A percentile compares a stretch with the other conserved stretches of the same genome.
Conservation (phyloP, 148 eudicot species). For the Simmondsia chinensis region DNA sequence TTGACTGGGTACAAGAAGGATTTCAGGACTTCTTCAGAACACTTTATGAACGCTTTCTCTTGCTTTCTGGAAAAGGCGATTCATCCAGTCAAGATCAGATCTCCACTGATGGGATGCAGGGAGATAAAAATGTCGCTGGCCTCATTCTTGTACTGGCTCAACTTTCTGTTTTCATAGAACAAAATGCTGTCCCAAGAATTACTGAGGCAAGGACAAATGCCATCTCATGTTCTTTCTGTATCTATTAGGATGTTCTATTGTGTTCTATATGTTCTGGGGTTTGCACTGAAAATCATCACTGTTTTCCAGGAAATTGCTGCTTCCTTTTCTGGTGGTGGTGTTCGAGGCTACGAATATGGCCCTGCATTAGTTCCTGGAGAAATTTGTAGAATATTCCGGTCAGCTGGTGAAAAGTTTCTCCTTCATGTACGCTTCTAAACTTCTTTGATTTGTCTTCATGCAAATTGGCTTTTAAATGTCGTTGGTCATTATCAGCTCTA, state of each 20-base stretch:
- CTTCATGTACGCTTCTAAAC: slow-evolving; percentile 49
- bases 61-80: slow-evolving; percentile 62
- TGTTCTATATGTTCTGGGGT: neutral
- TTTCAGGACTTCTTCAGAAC: slow-evolving; percentile 77
- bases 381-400: slow-evolving; percentile 73
- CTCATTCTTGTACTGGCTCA: slow-evolving; percentile 87
- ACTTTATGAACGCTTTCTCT: slow-evolving; percentile 55
- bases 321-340: slow-evolving; percentile 80
- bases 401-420: slow-evolving; percentile 83
- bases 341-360: slow-evolving; percentile 62
- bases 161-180: slow-evolving; percentile 75
- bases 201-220: slow-evolving; percentile 58
- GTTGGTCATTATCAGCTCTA: too few species aligned
- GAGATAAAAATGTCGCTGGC: slow-evolving; percentile 66
- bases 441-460: slow-evolving; percentile 4
- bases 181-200: slow-evolving; percentile 87
- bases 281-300: neutral
- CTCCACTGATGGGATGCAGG: slow-evolving; percentile 39
- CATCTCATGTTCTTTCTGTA: slow-evolving; percentile 5
- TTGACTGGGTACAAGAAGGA: slow-evolving; percentile 95
- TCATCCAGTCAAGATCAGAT: slow-evolving; percentile 27
- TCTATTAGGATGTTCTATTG: neutral
- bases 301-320: slow-evolving; percentile 74
- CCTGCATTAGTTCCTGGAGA: slow-evolving; percentile 94
- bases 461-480: too few species aligned